Base-by-base conservation (phyloP, 1,284 basidiomycete genomes). In the Garcileccinum viscosum region DNA sequence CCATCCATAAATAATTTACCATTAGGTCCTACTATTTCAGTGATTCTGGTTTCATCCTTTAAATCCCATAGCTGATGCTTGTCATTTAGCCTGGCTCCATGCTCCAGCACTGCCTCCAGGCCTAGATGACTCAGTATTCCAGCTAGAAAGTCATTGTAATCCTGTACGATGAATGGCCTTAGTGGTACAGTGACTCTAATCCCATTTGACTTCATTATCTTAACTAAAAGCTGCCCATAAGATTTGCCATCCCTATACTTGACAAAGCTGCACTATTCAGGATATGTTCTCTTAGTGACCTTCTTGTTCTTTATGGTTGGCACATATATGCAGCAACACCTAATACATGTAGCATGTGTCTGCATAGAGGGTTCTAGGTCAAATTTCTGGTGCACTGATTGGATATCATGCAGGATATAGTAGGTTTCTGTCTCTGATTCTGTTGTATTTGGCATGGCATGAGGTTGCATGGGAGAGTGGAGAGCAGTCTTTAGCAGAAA, bases 301-400 rank as follows among this genome's bases (percentile, higher is more conserved):
- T 35, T 64, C 17, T 35, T n/a, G n/a, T n/a, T 44, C 15, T 40
- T 69, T 2, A 40, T 6, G 5, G 67, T 37, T 1, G 61, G 63
- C 2, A 42, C 22, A 24, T 69, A 65, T 1, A 53, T 69, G 33
- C 47, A 65, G 14, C 12, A 71, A n/a, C 65, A 68, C 38, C 60
- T 66, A 42, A 64, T 27, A 24, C 68, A 71, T 3, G 62, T 64
- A 1, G 47, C 67, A 12, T 64, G 38, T 6, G 47, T 64, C 3
- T 19, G 22, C n/a, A 44, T 71, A 6, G 53, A 62, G 24, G 65
- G 64, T 2, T 71, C 60, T 1, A 71, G 59, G 47, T 67, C 59
- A 17, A 71, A 67, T 61, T 61, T 69, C 24, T 69, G 44, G 27
- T 40, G 17, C 3, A 62, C 19, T 0, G 40, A 42, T 0, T 5